phyloP scores from a whole-genome alignment of 208 protist species.

The Borovskyia barvae region DNA sequence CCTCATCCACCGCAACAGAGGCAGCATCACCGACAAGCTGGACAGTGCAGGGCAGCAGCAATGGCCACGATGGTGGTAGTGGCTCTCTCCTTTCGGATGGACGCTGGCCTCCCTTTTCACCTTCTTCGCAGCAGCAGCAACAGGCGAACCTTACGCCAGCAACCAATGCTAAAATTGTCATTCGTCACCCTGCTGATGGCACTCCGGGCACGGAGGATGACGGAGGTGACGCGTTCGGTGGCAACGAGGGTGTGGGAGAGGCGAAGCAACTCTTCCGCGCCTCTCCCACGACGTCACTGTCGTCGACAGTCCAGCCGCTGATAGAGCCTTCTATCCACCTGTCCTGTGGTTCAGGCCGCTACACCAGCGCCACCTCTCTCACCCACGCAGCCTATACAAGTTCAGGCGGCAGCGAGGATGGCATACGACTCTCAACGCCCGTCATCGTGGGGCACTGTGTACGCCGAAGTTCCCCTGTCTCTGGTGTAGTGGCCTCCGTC shows the following conservation, averaged over 20 bases:
- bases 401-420: no score
- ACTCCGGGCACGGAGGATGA: neutral
- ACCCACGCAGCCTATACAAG: no score
- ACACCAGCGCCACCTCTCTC: no score
- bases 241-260: neutral
- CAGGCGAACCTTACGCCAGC: constrained; percentile 9
- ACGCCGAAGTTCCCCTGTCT: no score
- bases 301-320: no score
- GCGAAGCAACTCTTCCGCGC: constrained; percentile 22
- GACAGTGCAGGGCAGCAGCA: constrained; percentile 17
- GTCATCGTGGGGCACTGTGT: no score
- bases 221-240: neutral
- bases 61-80: neutral
- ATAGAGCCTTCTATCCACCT: no score
- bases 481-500: no score
- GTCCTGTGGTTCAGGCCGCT: no score
- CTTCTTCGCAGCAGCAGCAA: neutral
- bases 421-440: no score
- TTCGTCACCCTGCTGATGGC: neutral
- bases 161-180: constrained; percentile 14
- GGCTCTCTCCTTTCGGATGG: neutral
- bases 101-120: no score
- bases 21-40: constrained; percentile 1
- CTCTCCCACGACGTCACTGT: neutral
- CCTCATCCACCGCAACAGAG: constrained; percentile 16